Evolutionary conservation across 1,139 yeast species (phyloP).

Genomic region (Candida sojae): DNA sequence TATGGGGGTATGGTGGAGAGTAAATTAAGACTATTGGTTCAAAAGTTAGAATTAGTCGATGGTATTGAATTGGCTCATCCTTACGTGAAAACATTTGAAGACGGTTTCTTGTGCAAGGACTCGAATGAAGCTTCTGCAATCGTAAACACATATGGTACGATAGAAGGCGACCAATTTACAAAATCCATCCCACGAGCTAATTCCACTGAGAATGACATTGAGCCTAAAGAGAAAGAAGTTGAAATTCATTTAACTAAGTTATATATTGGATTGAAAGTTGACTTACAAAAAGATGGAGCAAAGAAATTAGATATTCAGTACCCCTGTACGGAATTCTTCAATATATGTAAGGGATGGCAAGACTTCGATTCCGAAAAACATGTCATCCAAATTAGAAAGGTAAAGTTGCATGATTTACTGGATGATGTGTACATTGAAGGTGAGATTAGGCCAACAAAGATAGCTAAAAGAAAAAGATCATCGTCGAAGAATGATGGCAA

Average conservation of each 20-base stretch:
- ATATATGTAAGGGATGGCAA: slow-evolving; percentile 73
- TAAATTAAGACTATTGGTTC: slow-evolving; percentile 76
- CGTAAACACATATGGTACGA: slow-evolving; percentile 55
- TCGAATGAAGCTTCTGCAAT: slow-evolving; percentile 31
- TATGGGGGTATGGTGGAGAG: slow-evolving; percentile 96
- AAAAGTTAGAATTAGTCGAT: slow-evolving; percentile 72
- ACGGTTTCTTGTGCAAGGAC: slow-evolving; percentile 52
- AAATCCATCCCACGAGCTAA: slow-evolving; percentile 6
- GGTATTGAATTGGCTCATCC: slow-evolving; percentile 90
- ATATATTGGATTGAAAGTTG: slow-evolving; percentile 76
- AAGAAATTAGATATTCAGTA: slow-evolving; percentile 82
- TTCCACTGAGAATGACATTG: slow-evolving; percentile 5
- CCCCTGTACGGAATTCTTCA: slow-evolving; percentile 89
- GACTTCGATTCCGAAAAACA: slow-evolving; percentile 35
- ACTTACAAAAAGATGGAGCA: slow-evolving; percentile 45
- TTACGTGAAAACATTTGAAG: slow-evolving; percentile 73
- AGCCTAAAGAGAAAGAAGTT: slow-evolving; percentile 16
- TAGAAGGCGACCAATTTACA: slow-evolving; percentile 36
- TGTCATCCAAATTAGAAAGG: slow-evolving; percentile 69
- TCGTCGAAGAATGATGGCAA: slow-evolving; percentile 6
- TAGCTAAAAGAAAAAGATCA: slow-evolving; percentile 30
- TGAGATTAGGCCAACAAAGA: slow-evolving; percentile 68
- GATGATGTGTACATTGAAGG: slow-evolving; percentile 81
- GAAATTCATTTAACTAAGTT: slow-evolving; percentile 63
- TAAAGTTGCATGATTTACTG: slow-evolving; percentile 80